Evolutionary conservation across 805 yeast species (phyloP), one percentile per base, ranked within the genome.

Genomic region (Candida coquimbonensis): DNA sequence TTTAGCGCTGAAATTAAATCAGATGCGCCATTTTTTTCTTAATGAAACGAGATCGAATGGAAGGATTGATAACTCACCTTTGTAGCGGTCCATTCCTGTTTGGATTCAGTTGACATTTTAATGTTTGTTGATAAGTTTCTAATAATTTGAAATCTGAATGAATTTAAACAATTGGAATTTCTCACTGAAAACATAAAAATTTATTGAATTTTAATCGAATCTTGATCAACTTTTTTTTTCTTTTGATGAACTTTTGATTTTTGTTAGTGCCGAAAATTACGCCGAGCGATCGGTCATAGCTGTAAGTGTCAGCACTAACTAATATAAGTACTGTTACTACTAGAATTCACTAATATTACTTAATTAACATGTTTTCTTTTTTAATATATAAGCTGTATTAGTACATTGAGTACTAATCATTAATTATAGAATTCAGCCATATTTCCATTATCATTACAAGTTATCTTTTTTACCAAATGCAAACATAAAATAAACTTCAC

Each of bases 81-180:
- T 41, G 49, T 44, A 32, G 63, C 62, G 38, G 61, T 52, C 63
- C 63, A 59, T 45, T 49, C 39, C 36, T 67, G 64, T 50, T 66
- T 61, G 25, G 62, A 43, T 36, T 66, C 62, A 27, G 62, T 45
- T 36, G 56, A 45, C 63, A 59, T 59, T 27, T 48, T 53, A 29
- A 29, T 29, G 14, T 29, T 29, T 29, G 12, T 29, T 48, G 53
- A 48, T 34, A 47, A 36, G 39, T 26, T 44, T 24, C 45, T 42
- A 48, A 39, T 37, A 40, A 41, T 49, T 43, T 34, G 19, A 16
- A 40, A 32, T 9, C 36, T 33, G n/a, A 46, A 36, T n/a, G 29
- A 36, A 24, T 25, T 33, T 42, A 41, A 36, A 45, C 40, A 40
- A 46, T 45, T 43, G 50, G 49, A 42, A 42, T 41, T 49, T 51